Evolutionary conservation across 768 basidiomycete genomes (phyloP), one percentile per base, ranked within the genome.

Genomic region (Mycena albidolilacea): DNA sequence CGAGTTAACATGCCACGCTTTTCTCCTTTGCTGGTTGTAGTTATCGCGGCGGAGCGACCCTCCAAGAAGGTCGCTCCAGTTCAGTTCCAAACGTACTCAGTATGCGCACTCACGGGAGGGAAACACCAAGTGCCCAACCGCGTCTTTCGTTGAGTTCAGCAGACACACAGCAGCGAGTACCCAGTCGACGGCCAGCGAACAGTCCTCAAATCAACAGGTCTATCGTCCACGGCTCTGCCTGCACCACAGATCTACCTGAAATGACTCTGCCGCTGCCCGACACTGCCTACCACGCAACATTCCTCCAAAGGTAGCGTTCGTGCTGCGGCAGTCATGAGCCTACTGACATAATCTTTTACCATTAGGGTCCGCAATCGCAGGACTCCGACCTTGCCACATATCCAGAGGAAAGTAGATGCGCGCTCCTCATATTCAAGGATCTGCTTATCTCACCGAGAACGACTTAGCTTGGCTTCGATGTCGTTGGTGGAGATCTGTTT

Each of bases 51-150:
- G 48, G 6, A 17, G 37, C 21, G 23, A 19, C 1, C 21, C 17
- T 3, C 41, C n/a, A 7, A 58, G n/a, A 69, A 69, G 67, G 67
- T 69, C 17, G n/a, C 37, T n/a, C 2, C 15, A 12, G 23, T 11
- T 62, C 8, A 30, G 30, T 59, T 62, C 60, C 7, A 15, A 23
- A 30, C 4, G 30, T 30, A 50, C 21, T 5, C 5, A 6, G 23
- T 21, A 7, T 7, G 37, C 48, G 61, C 14, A 37, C 35, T 50
- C 19, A 64, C 63, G 10, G 30, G 10, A 9, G 14, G 30, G 15
- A 41, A 5, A 44, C 21, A 8, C 17, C 38, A 75, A 70, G 55
- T 46, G 1, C 65, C 71, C 59, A 75, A 58, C 62, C 73, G 73
- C 8, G 73, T 66, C 1, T 43, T 75, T 23, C 48, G 68, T 70